Conservation (phyloP, 2,329 filamentous ascomycete species). For the Verticillium nubilum region DNA sequence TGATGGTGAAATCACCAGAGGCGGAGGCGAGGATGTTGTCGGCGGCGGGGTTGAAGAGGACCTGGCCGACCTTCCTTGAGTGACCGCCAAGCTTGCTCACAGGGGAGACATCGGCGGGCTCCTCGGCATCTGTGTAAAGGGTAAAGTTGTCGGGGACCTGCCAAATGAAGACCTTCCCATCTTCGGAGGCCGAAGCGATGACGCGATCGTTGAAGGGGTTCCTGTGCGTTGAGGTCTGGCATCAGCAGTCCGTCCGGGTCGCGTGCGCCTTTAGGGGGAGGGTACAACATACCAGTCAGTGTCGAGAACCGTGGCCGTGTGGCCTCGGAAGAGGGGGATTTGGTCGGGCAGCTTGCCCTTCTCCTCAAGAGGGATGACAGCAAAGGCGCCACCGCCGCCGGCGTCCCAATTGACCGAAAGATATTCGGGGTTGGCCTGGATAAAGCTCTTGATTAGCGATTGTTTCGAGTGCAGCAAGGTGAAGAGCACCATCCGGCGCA, state of each 20-base stretch:
- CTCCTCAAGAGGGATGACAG: slow-evolving; percentile 87
- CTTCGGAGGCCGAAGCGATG: slow-evolving; percentile 90
- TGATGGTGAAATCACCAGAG: slow-evolving; percentile 90
- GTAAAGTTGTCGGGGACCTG: slow-evolving; percentile 85
- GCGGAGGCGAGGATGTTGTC: slow-evolving; percentile 93
- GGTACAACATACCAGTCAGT: slow-evolving; percentile 75
- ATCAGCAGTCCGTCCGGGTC: slow-evolving; percentile 19
- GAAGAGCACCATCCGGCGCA: background rate
- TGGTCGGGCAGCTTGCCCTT: slow-evolving; percentile 86
- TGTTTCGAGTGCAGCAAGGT: background rate
- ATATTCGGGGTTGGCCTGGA: slow-evolving; percentile 88
- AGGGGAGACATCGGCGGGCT: slow-evolving; percentile 75
- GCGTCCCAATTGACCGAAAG: slow-evolving; percentile 98
- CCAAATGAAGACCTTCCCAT: slow-evolving; percentile 97
- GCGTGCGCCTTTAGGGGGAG: background rate
- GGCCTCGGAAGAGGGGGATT: slow-evolving; percentile 90
- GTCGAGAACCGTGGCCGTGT: slow-evolving; percentile 92
- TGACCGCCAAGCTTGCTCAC: slow-evolving; percentile 80
- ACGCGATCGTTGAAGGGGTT: slow-evolving; percentile 94
- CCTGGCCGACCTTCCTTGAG: slow-evolving; percentile 93
- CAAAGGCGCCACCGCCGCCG: slow-evolving; percentile 91
- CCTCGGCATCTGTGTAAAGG: slow-evolving; percentile 77
- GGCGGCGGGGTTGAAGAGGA: slow-evolving; percentile 94
- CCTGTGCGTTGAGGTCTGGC: slow-evolving; percentile 41
- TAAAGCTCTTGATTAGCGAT: slow-evolving; percentile 9